phyloP scores from a whole-genome alignment of 768 basidiomycete genomes.

The Tricholoma hemisulphureum region DNA sequence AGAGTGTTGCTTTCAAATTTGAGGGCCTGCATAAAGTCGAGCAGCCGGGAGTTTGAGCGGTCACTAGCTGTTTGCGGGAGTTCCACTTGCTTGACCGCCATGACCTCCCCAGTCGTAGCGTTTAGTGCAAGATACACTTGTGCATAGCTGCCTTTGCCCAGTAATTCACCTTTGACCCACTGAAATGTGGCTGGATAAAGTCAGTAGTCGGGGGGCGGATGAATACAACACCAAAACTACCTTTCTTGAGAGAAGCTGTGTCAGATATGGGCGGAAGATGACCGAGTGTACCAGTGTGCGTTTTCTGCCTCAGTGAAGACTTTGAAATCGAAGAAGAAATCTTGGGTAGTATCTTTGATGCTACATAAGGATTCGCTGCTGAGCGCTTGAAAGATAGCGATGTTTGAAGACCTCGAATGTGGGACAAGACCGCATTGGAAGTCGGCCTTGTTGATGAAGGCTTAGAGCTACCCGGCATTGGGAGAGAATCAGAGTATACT shows the following conservation, averaged over 20 bases:
- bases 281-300: not conserved
- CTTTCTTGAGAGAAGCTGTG: slow-evolving; percentile 10
- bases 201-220: not conserved
- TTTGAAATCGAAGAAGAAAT: not conserved
- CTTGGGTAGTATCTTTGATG: not conserved
- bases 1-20: slow-evolving; percentile 85
- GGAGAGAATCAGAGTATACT: not conserved
- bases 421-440: slow-evolving; percentile 4
- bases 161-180: slow-evolving; percentile 90
- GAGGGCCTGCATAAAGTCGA: slow-evolving; percentile 73
- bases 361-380: not conserved
- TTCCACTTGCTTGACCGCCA: slow-evolving; percentile 97
- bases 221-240: not conserved
- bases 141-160: slow-evolving; percentile 93
- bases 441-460: not conserved
- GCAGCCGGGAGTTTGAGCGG: slow-evolving; percentile 59
- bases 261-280: not conserved
- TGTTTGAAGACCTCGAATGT: slow-evolving; percentile 1
- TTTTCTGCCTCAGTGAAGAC: not conserved
- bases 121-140: slow-evolving; percentile 90
- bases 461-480: not conserved
- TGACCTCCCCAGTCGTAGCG: slow-evolving; percentile 86
- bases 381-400: slow-evolving; percentile 3
- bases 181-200: slow-evolving; percentile 60
- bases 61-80: slow-evolving; percentile 73